Conservation (phyloP, 768 basidiomycete genomes). For the Auriscalpium orientale region DNA sequence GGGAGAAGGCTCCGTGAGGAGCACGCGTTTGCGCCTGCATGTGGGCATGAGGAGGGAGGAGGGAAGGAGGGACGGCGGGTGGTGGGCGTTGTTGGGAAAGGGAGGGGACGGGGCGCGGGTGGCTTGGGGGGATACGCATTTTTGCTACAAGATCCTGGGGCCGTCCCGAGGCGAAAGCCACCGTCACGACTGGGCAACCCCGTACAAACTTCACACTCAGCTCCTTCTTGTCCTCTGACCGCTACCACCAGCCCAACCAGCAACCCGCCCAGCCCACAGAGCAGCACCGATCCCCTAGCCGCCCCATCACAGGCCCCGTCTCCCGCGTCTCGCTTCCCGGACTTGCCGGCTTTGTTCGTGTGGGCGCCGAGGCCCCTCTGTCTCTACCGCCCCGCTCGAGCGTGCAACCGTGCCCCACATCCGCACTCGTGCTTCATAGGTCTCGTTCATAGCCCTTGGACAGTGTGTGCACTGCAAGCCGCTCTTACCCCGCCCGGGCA, state of each 20-base stretch:
- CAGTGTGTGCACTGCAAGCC: too few species aligned
- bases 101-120: slow-evolving; percentile 1
- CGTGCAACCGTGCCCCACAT: background rate
- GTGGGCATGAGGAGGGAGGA: slow-evolving; percentile 58
- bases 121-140: slow-evolving; percentile 1
- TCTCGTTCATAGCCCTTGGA: too few species aligned
- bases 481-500: too few species aligned
- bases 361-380: too few species aligned
- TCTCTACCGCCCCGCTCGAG: background rate
- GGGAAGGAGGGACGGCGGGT: slow-evolving; percentile 12
- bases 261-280: background rate
- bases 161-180: slow-evolving; percentile 1
- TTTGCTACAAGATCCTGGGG: background rate
- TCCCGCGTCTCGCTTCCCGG: background rate
- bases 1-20: slow-evolving; percentile 76
- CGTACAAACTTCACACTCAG: background rate
- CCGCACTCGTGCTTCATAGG: background rate
- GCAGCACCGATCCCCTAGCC: background rate
- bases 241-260: background rate
- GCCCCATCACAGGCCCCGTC: background rate
- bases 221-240: background rate
- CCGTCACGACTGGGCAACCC: background rate
- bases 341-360: background rate
- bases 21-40: slow-evolving; percentile 83
- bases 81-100: slow-evolving; percentile 4